A percentile compares a stretch with the other conserved stretches of the same genome.
Evolutionary conservation across 495 filamentous ascomycete genomes (phyloP).

Genomic region (Delitschia confertaspora): DNA sequence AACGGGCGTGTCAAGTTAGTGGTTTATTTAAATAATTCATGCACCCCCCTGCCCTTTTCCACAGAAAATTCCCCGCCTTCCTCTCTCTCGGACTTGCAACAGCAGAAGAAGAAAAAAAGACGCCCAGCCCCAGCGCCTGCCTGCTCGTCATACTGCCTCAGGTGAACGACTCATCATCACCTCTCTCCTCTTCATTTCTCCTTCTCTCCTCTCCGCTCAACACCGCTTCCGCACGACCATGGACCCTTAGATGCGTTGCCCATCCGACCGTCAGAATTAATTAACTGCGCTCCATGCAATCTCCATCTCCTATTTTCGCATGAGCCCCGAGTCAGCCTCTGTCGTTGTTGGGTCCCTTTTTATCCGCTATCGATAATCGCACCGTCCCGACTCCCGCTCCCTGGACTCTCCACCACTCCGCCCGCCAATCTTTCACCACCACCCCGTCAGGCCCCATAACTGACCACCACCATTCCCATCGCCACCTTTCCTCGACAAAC

Average conservation of each 20-base stretch:
- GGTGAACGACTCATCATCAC: not conserved
- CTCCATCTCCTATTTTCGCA: slow-evolving; percentile 1
- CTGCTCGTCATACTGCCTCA: not conserved
- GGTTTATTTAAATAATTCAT: slow-evolving; percentile 20
- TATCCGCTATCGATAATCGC: slow-evolving; percentile 22
- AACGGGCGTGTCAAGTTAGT: slow-evolving; percentile 8
- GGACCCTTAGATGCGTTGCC: slow-evolving; percentile 6
- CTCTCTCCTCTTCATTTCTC: not conserved
- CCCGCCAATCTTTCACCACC: too few species aligned
- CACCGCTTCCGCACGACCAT: too few species aligned
- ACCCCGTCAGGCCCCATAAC: slow-evolving; percentile 2
- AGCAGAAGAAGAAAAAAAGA: slow-evolving; percentile 1
- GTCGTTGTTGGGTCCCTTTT: slow-evolving; percentile 8
- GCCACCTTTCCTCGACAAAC: not conserved
- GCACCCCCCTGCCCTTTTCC: slow-evolving; percentile 10
- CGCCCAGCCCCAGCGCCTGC: not conserved
- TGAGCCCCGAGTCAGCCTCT: not conserved
- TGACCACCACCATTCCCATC: slow-evolving; percentile 6
- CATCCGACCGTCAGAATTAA: not conserved
- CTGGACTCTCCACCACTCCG: not conserved
- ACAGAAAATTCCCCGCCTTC: slow-evolving; percentile 6
- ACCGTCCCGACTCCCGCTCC: slow-evolving; percentile 5
- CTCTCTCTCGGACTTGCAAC: slow-evolving; percentile 4
- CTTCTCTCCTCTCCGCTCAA: not conserved
- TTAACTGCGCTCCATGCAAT: slow-evolving; percentile 1